A percentile compares a stretch with the other conserved stretches of the same genome.
Evolutionary conservation across 2,329 filamentous ascomycete species (phyloP).

Genomic region (Epichloe hybrida): DNA sequence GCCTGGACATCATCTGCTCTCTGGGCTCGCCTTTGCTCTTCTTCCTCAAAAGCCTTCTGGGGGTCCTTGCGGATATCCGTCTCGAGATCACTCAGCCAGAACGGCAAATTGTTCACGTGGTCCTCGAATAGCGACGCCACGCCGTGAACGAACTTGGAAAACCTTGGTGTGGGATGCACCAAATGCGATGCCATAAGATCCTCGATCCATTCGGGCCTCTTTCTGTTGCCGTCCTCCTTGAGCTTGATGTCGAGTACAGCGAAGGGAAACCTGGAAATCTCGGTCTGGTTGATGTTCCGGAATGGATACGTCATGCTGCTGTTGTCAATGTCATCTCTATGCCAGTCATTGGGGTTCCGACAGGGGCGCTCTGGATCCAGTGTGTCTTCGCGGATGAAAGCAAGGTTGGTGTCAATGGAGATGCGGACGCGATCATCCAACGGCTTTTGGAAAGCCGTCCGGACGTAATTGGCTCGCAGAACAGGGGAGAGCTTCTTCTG

Average conservation of each 20-base stretch:
- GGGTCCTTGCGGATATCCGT: constrained; percentile 94
- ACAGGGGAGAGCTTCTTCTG: constrained; percentile 69
- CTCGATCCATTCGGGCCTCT: constrained; percentile 72
- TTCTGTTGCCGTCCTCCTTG: constrained; percentile 49
- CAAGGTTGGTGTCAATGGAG: constrained; percentile 83
- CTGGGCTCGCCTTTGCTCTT: constrained; percentile 71
- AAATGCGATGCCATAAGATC: constrained; percentile 89
- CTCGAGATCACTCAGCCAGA: constrained; percentile 88
- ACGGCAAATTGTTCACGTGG: constrained; percentile 88
- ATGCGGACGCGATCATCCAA: constrained; percentile 82
- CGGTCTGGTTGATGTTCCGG: constrained; percentile 72
- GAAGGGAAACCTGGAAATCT: constrained; percentile 82
- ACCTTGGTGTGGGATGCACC: constrained; percentile 75
- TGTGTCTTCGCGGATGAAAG: constrained; percentile 67
- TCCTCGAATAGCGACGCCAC: constrained; percentile 88
- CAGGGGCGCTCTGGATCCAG: constrained; percentile 77
- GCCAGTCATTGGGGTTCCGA: constrained; percentile 79
- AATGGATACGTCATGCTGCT: constrained; percentile 77
- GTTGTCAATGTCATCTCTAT: constrained; percentile 79
- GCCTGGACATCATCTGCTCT: constrained; percentile 77
- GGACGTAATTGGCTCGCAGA: constrained; percentile 81
- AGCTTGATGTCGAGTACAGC: constrained; percentile 89
- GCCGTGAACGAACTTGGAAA: constrained; percentile 95
- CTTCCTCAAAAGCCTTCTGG: constrained; percentile 77
- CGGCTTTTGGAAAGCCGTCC: constrained; percentile 93